Evolutionary conservation across 257 asterid genomes (phyloP).

Genomic region (Leonotis leonurus): DNA sequence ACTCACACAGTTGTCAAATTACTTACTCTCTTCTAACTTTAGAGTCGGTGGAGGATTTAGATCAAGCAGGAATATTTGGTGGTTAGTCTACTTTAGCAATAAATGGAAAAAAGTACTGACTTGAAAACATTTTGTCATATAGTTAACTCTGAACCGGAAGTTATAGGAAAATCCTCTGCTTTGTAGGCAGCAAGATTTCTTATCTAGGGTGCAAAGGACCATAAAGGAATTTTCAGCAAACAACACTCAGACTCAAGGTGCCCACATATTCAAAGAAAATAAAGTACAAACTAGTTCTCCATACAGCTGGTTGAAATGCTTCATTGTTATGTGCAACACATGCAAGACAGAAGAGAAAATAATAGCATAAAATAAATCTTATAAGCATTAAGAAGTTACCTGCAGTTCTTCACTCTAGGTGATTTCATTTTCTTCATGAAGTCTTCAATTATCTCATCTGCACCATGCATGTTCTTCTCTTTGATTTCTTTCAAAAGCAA

Average conservation of each 20-base stretch:
- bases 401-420: constrained; percentile 20
- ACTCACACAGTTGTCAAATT: neutral
- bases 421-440: constrained; percentile 61
- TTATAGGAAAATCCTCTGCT: neutral
- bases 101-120: neutral
- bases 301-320: neutral
- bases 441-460: constrained; percentile 30
- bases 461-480: constrained; percentile 51
- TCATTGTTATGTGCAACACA: neutral
- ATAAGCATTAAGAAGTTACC: constrained; percentile 6
- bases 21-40: neutral
- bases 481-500: constrained; percentile 56
- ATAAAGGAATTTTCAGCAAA: neutral
- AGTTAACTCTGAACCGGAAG: neutral
- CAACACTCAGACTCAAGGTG: neutral
- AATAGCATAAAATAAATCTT: neutral
- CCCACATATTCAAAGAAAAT: neutral
- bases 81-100: neutral
- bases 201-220: neutral
- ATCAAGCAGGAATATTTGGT: neutral
- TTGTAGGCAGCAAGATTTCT: neutral
- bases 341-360: neutral
- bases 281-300: neutral
- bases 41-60: neutral
- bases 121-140: neutral